phyloP scores from a whole-genome alignment of 2,329 filamentous ascomycete species.

The Curvularia eragrostidis region DNA sequence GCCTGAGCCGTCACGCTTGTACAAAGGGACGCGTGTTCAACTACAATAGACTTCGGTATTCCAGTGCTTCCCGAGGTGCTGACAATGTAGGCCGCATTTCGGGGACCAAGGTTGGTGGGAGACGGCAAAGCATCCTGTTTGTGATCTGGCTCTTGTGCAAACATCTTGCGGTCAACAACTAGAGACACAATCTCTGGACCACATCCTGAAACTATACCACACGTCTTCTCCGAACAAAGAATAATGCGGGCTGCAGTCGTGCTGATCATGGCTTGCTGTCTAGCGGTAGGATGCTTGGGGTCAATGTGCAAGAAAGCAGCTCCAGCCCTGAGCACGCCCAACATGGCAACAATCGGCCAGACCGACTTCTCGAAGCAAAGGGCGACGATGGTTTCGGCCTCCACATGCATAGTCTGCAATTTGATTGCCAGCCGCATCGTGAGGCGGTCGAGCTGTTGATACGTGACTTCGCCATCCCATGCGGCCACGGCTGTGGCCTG shows the following conservation, averaged over 20 bases:
- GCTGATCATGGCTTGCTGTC: too few relatives aligned
- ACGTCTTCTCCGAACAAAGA: not conserved
- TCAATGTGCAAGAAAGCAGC: slow-evolving; percentile 46
- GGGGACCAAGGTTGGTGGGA: not conserved
- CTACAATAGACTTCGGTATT: slow-evolving; percentile 70
- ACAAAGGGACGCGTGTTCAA: slow-evolving; percentile 1
- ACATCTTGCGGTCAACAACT: not conserved
- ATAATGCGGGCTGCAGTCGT: too few relatives aligned
- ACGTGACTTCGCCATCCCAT: too few relatives aligned
- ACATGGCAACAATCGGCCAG: slow-evolving; percentile 42
- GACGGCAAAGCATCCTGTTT: not conserved
- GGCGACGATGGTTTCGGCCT: slow-evolving; percentile 1
- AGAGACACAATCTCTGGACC: not conserved
- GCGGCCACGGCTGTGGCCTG: too few relatives aligned
- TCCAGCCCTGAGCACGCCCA: slow-evolving; percentile 52
- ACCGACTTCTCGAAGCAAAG: slow-evolving; percentile 30
- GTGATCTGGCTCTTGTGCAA: too few relatives aligned
- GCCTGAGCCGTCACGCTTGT: not conserved
- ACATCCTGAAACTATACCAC: not conserved
- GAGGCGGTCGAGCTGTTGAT: too few relatives aligned
- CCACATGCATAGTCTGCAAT: too few relatives aligned
- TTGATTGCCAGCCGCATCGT: too few relatives aligned
- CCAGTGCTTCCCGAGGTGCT: slow-evolving; percentile 85
- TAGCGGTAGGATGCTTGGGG: slow-evolving; percentile 32
- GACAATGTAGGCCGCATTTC: slow-evolving; percentile 43